phyloP scores from a whole-genome alignment of 441 rosid species.

The Croton laevigatus region DNA sequence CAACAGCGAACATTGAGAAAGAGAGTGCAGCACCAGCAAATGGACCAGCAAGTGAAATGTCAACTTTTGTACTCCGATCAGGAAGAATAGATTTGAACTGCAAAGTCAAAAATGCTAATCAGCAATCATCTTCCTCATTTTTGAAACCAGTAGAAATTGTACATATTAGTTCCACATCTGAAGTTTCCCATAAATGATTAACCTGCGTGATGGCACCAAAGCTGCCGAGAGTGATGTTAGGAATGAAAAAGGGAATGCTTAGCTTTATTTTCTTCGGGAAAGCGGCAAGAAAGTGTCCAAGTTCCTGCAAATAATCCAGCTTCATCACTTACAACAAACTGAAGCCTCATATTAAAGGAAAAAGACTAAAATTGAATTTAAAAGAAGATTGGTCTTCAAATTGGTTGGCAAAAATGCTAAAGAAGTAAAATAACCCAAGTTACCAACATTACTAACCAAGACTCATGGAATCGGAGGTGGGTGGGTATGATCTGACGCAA shows the following conservation, averaged over 20 bases:
- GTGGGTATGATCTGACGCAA: not conserved
- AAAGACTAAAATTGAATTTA: not conserved
- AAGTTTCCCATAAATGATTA: slow-evolving; percentile 6
- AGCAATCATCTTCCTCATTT: slow-evolving; percentile 13
- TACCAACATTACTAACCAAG: not conserved
- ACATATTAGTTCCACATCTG: not conserved
- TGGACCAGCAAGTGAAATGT: slow-evolving; percentile 89
- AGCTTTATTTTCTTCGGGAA: slow-evolving; percentile 90
- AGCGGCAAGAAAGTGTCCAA: slow-evolving; percentile 89
- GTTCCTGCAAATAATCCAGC: slow-evolving; percentile 56
- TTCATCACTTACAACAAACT: slow-evolving; percentile 15
- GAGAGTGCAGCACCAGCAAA: slow-evolving; percentile 93
- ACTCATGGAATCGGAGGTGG: not conserved
- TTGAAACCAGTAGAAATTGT: slow-evolving; percentile 1
- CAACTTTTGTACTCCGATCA: slow-evolving; percentile 89
- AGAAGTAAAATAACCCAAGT: not conserved
- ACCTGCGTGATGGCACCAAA: slow-evolving; percentile 99
- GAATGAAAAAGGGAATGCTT: slow-evolving; percentile 94
- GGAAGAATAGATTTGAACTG: slow-evolving; percentile 96
- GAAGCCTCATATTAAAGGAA: not conserved
- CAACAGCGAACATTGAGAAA: slow-evolving; percentile 79
- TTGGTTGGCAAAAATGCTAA: not conserved
- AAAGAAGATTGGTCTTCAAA: not conserved
- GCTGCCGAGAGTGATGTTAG: slow-evolving; percentile 95
- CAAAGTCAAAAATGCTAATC: slow-evolving; percentile 27